Conservation (phyloP, 2,329 filamentous ascomycete genomes). For the Scedosporium aurantiacum region DNA sequence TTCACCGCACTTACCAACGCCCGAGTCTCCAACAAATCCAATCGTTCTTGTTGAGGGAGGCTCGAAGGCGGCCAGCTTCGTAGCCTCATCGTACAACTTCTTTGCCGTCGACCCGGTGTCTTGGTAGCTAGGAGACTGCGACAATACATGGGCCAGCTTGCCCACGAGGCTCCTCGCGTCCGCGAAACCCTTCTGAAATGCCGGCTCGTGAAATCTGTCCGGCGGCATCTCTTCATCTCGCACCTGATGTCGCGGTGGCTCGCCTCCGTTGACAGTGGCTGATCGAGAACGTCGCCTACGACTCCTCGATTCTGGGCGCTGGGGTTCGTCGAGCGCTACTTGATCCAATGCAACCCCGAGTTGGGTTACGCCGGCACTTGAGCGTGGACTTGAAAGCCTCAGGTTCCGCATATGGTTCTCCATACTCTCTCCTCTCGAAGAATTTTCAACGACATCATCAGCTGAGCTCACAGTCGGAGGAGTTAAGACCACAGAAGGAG, state of each 20-base stretch:
- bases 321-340: neutral
- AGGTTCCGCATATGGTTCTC: neutral
- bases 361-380: too few relatives aligned
- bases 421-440: neutral
- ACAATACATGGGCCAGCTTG: constrained; percentile 20
- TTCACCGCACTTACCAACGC: constrained; percentile 23
- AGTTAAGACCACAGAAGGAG: neutral
- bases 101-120: constrained; percentile 28
- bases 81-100: constrained; percentile 21
- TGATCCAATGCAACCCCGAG: too few relatives aligned
- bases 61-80: constrained; percentile 22
- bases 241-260: constrained; percentile 10
- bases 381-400: neutral
- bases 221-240: constrained; percentile 21
- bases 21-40: constrained; percentile 37
- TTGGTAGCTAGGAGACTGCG: constrained; percentile 21
- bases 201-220: constrained; percentile 23
- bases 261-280: neutral
- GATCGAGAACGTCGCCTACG: constrained; percentile 1
- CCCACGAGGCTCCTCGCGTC: constrained; percentile 22
- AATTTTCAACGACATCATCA: neutral
- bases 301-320: neutral
- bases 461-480: neutral
- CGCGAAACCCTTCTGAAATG: constrained; percentile 22
- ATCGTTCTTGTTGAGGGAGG: constrained; percentile 28